A percentile compares a stretch with the other conserved stretches of the same genome.
Evolutionary conservation across 169 alveolate species (phyloP).

Genomic region (Plasmodium malariae): DNA sequence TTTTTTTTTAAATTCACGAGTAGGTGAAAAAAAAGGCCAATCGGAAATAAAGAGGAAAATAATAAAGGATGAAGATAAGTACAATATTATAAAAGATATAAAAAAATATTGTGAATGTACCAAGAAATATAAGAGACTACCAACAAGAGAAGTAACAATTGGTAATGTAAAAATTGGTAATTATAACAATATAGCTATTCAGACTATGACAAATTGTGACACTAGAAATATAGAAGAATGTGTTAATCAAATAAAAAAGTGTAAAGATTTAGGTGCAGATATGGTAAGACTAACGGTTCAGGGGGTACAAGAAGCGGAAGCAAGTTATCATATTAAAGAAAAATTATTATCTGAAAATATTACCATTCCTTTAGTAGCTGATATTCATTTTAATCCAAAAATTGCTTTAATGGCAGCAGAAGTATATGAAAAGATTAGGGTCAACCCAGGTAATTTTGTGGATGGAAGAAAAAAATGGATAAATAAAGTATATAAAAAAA

Average conservation of each 20-base stretch:
- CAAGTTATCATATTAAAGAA: constrained; percentile 81
- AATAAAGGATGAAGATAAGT: constrained; percentile 35
- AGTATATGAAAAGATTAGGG: constrained; percentile 87
- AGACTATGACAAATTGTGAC: constrained; percentile 89
- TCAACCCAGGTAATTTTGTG: constrained; percentile 90
- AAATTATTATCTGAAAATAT: constrained; percentile 79
- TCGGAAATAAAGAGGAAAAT: neutral
- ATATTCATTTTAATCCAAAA: constrained; percentile 89
- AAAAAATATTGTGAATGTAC: constrained; percentile 84
- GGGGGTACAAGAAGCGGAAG: constrained; percentile 87
- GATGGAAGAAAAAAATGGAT: constrained; percentile 89
- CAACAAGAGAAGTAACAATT: constrained; percentile 83
- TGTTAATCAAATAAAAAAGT: constrained; percentile 85
- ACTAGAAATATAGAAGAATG: constrained; percentile 86
- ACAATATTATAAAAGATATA: constrained; percentile 46
- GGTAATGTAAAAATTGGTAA: constrained; percentile 87
- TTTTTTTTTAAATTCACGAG: constrained; percentile 5
- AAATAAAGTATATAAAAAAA: constrained; percentile 80
- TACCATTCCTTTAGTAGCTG: constrained; percentile 88
- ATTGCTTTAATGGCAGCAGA: constrained; percentile 89
- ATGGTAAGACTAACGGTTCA: constrained; percentile 88
- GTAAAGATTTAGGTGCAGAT: constrained; percentile 87
- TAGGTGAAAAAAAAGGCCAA: neutral
- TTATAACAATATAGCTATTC: constrained; percentile 85
- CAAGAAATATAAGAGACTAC: constrained; percentile 78